Evolutionary conservation across 164 flowering plant species (phyloP).

Genomic region (Magnolia changhungtana): DNA sequence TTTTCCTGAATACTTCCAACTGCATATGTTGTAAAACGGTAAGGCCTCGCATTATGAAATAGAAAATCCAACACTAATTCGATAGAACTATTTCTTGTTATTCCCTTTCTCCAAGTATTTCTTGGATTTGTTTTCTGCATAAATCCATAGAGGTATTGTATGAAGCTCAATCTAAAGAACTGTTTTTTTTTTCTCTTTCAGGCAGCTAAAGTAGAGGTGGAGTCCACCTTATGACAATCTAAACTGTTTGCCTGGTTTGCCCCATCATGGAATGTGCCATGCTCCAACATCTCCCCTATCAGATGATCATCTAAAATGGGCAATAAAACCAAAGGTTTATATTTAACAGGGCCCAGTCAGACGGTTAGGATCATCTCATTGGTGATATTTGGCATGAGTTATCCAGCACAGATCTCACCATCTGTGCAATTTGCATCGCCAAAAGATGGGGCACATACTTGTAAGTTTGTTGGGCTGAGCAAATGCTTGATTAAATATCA

Average conservation of each 20-base stretch:
- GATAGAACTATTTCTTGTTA: background rate
- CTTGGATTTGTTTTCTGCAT: background rate
- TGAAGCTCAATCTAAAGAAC: background rate
- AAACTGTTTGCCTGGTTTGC: background rate
- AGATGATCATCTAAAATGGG: too few relatives aligned
- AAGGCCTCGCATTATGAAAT: background rate
- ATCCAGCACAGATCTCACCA: too few relatives aligned
- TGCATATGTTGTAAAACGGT: constrained; percentile 27
- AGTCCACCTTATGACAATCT: background rate
- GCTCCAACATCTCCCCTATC: too few relatives aligned
- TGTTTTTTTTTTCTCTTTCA: background rate
- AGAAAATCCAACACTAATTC: background rate
- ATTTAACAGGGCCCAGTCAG: too few relatives aligned
- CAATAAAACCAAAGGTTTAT: too few relatives aligned
- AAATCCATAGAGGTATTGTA: background rate
- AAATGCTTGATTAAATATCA: too few relatives aligned
- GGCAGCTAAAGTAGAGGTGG: background rate
- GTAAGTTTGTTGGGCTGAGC: too few relatives aligned
- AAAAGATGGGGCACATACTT: too few relatives aligned
- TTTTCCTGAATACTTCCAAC: constrained; percentile 83
- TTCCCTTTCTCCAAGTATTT: background rate
- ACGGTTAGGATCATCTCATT: too few relatives aligned
- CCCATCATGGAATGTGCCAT: too few relatives aligned
- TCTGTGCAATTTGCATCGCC: too few relatives aligned
- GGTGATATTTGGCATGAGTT: too few relatives aligned